Percentiles rank a stretch among this genome's conserved stretches.
These are phyloP conservation scores for Cordyceps cateniannulata DNA, from an alignment of 2,329 filamentous ascomycete genomes.

Conservation along the genomic window DNA sequence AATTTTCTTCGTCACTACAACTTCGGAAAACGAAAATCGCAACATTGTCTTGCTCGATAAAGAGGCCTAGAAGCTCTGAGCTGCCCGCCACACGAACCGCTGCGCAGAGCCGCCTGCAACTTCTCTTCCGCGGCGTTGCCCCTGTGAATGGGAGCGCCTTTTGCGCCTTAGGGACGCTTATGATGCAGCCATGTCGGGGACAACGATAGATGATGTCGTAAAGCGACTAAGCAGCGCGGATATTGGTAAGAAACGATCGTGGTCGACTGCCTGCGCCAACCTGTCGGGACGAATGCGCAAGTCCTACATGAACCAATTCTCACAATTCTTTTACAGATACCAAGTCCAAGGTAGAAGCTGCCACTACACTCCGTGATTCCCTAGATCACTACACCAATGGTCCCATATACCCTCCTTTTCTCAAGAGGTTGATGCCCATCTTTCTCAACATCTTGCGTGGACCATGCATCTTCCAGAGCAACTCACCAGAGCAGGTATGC, in stretches of 20 bases:
- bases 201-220: conserved; percentile 56
- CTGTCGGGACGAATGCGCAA: neutral
- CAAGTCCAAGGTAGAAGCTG: conserved; percentile 73
- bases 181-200: conserved; percentile 54
- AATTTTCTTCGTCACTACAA: neutral
- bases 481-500: conserved; percentile 77
- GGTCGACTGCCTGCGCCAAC: neutral
- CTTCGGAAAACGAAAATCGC: conserved; percentile 11
- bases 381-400: conserved; percentile 82
- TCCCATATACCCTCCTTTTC: conserved; percentile 69
- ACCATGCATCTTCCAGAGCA: conserved; percentile 84
- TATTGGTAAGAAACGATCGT: conserved; percentile 35
- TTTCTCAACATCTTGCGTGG: conserved; percentile 81
- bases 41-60: neutral
- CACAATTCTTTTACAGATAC: conserved; percentile 51
- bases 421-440: conserved; percentile 82
- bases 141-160: conserved; percentile 29
- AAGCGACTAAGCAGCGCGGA: conserved; percentile 52
- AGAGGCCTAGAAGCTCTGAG: neutral
- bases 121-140: conserved; percentile 13
- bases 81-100: conserved; percentile 4
- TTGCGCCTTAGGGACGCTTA: conserved; percentile 32
- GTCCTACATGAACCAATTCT: neutral
- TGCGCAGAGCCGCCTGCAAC: conserved; percentile 10
- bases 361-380: conserved; percentile 80